Base-by-base conservation (phyloP, 1,284 basidiomycete species). In the Cryptococcus sp. region DNA sequence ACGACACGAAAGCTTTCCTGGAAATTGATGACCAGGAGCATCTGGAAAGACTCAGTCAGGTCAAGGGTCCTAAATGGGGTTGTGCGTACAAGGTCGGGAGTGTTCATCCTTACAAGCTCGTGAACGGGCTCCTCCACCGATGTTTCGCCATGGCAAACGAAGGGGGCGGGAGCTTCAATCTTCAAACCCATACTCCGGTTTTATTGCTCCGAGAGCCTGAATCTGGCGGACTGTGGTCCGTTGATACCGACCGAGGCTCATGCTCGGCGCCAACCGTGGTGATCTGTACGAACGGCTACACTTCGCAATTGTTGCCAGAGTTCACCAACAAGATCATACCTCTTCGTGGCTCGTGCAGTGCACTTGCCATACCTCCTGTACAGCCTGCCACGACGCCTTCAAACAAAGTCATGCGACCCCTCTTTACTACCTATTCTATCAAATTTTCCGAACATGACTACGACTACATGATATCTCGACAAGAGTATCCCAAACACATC, bases 81-180 rank as follows among this genome's bases (percentile, higher is more conserved):
- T 13, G 53, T 55, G 1, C 56, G 58, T 48, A 57, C 62, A 23
- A 23, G 54, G 2, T 60, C 56, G 36, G 57, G 60, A 50, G 45
- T 62, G 62, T 64, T 46, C 56, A 60, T 61, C 56, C 58, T 10
- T 62, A 62, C 53, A 62, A 62, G 19, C 60, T 64, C 41, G 59
- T 64, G 2, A 58, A 64, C 22, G 60, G 53, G 2, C 44, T 64
- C 5, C 31, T 56, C 37, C 19, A 37, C n/a, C n/a, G n/a, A n/a
- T n/a, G n/a, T n/a, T n/a, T n/a, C n/a, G n/a, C n/a, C n/a, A n/a
- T n/a, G 7, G 37, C 56, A 14, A 37, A 62, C 7, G 31, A 56
- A 41, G 36, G 47, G 23, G 49, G 28, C 4, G 56, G 49, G 7
- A 45, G 52, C 7, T 28, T 59, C 52, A 54, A 54, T 34, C 22